Evolutionary conservation across 768 basidiomycete species (phyloP).

Genomic region (Lactifluus piperatus): DNA sequence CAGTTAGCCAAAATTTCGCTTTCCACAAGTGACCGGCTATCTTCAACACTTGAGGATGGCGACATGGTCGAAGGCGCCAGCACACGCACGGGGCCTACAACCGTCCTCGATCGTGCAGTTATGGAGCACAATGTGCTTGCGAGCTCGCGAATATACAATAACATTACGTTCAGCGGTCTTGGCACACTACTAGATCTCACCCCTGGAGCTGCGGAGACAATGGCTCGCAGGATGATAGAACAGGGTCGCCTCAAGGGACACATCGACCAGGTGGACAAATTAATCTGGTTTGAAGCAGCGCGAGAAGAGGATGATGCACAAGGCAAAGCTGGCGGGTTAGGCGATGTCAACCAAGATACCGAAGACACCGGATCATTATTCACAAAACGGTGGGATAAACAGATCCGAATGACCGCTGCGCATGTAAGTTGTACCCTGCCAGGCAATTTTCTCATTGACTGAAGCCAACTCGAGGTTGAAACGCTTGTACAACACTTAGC

Average conservation of each 20-base stretch:
- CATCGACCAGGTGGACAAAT: conserved; percentile 91
- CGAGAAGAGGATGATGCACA: conserved; percentile 87
- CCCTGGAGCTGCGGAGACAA: conserved; percentile 89
- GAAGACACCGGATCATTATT: conserved; percentile 85
- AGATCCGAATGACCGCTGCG: conserved; percentile 81
- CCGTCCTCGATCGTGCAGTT: conserved; percentile 93
- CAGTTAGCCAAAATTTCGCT: conserved; percentile 90
- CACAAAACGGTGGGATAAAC: conserved; percentile 94
- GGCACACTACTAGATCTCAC: conserved; percentile 85
- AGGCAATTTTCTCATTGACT: conserved; percentile 4
- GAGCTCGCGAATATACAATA: conserved; percentile 95
- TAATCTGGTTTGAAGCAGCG: conserved; percentile 88
- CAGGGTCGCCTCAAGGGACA: conserved; percentile 88
- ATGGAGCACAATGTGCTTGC: conserved; percentile 98
- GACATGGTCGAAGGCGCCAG: conserved; percentile 46
- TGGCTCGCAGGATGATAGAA: conserved; percentile 98
- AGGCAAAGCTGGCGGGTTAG: conserved; percentile 89
- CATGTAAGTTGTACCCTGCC: conserved; percentile 45
- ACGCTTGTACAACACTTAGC: conserved; percentile 78
- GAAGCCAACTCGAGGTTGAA: conserved; percentile 50
- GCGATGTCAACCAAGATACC: conserved; percentile 75
- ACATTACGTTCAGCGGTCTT: conserved; percentile 92
- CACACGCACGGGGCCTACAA: conserved; percentile 85
- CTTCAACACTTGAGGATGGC: conserved; percentile 55
- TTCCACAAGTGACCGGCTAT: conserved; percentile 73